These are phyloP conservation scores for Blepharisma japonicum DNA, from an alignment of 73 alveolate species.

Conservation along the genomic window DNA sequence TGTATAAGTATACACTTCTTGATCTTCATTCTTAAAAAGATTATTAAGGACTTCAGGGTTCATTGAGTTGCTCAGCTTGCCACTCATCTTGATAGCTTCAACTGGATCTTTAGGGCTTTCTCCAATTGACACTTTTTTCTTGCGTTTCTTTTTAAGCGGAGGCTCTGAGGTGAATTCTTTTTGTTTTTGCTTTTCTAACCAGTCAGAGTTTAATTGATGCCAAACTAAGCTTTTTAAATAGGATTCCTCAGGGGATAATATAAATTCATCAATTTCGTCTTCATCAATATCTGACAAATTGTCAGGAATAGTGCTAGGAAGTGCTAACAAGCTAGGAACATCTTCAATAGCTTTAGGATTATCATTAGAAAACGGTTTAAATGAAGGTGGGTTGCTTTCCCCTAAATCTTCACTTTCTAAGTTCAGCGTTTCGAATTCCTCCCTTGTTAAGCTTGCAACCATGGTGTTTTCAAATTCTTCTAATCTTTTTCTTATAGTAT, in stretches of 20 bases:
- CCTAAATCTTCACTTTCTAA: conserved; percentile 71
- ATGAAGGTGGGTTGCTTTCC: conserved; percentile 93
- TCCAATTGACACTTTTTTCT: conserved; percentile 22
- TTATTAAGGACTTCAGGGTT: conserved; percentile 4
- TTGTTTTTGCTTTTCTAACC: conserved; percentile 80
- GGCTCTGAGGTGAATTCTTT: conserved; percentile 62
- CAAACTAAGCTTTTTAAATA: conserved; percentile 80
- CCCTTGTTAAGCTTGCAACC: conserved; percentile 88
- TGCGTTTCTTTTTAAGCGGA: conserved; percentile 34
- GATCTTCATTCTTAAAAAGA: not conserved
- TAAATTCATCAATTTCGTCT: conserved; percentile 80
- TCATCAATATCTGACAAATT: conserved; percentile 74
- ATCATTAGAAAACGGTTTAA: conserved; percentile 34
- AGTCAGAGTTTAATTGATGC: conserved; percentile 88
- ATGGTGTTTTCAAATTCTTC: conserved; percentile 91
- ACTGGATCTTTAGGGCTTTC: conserved; percentile 38
- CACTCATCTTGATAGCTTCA: conserved; percentile 35
- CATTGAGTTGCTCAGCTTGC: conserved; percentile 30
- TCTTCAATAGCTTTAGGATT: conserved; percentile 27
- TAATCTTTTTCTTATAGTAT: conserved; percentile 92
- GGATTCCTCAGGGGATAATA: conserved; percentile 81
- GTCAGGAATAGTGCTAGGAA: conserved; percentile 44
- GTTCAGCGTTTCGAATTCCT: conserved; percentile 80
- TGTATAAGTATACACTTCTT: too few species aligned
- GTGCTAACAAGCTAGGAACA: conserved; percentile 28